These are phyloP conservation scores for Aspergillus unguis DNA, from an alignment of 2,329 filamentous ascomycete species.

Conservation along the genomic window DNA sequence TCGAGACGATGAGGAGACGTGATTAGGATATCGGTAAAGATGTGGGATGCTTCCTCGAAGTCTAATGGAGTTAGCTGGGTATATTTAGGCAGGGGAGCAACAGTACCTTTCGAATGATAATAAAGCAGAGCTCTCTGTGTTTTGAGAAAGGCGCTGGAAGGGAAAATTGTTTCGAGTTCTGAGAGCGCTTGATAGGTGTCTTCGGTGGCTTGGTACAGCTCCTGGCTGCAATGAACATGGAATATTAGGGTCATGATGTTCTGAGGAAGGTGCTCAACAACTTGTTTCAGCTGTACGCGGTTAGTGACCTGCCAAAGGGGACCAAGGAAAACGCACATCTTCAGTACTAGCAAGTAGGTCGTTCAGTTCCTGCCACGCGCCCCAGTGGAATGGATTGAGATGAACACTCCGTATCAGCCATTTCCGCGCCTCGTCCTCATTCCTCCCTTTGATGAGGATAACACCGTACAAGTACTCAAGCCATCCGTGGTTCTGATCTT, in stretches of 20 bases:
- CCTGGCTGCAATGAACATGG: constrained; percentile 83
- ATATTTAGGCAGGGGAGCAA: neutral
- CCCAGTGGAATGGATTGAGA: constrained; percentile 93
- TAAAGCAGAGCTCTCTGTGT: constrained; percentile 84
- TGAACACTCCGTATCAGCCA: constrained; percentile 88
- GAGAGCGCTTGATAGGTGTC: constrained; percentile 70
- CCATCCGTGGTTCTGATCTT: constrained; percentile 77
- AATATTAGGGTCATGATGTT: constrained; percentile 95
- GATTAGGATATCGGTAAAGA: constrained; percentile 65
- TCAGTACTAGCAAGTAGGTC: constrained; percentile 74
- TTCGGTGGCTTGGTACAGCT: constrained; percentile 82
- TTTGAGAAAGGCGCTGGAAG: constrained; percentile 80
- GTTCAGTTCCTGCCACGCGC: constrained; percentile 90
- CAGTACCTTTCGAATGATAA: constrained; percentile 75
- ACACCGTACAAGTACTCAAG: constrained; percentile 81
- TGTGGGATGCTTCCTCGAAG: constrained; percentile 60
- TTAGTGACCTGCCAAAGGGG: constrained; percentile 18
- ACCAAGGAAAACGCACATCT: constrained; percentile 58
- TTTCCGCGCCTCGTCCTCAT: constrained; percentile 76
- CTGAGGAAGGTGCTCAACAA: constrained; percentile 71
- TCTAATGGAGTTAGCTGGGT: constrained; percentile 38
- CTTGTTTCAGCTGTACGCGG: constrained; percentile 61
- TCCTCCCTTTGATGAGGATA: constrained; percentile 85
- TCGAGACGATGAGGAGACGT: constrained; percentile 72
- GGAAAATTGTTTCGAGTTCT: constrained; percentile 80